phyloP scores from a whole-genome alignment of 352 stramenopile species.

The Phytophthora tubulina region DNA sequence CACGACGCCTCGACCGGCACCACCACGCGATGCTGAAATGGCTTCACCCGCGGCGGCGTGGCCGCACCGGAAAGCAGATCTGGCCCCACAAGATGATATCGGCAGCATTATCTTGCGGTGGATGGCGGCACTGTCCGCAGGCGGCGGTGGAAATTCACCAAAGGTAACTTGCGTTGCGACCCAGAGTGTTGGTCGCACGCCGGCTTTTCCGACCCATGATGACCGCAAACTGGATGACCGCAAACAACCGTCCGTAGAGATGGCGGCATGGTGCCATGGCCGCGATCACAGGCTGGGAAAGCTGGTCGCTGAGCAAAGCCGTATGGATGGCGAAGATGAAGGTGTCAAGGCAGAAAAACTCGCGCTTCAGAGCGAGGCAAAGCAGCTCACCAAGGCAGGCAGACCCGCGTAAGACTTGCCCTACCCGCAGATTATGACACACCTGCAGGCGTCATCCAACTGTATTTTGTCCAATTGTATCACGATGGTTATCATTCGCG shows the following conservation, averaged over 20 bases:
- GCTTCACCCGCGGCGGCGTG: constrained; percentile 13
- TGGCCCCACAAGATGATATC: constrained; percentile 28
- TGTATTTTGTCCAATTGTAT: constrained; percentile 5
- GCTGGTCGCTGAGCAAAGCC: constrained; percentile 9
- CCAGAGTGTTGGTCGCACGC: constrained; percentile 16
- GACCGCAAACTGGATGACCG: not conserved
- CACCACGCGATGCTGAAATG: constrained; percentile 14
- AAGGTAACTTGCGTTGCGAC: not conserved
- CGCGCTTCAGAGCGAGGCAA: constrained; percentile 4
- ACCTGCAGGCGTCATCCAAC: not conserved
- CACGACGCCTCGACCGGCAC: constrained; percentile 27
- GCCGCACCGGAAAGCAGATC: not conserved
- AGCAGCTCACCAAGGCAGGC: not conserved
- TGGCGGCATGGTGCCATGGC: not conserved
- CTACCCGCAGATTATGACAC: constrained; percentile 24
- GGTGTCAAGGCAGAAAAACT: not conserved
- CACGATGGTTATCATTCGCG: not conserved
- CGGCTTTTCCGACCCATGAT: constrained; percentile 11
- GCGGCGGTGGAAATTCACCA: not conserved
- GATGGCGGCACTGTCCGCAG: not conserved
- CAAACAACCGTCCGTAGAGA: constrained; percentile 5
- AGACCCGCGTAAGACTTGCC: not conserved
- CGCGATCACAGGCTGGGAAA: constrained; percentile 6
- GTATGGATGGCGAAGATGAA: not conserved
- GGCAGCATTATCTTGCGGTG: not conserved